Evolutionary conservation across 2,329 filamentous ascomycete genomes (phyloP).

Genomic region (Onygenales sp.): DNA sequence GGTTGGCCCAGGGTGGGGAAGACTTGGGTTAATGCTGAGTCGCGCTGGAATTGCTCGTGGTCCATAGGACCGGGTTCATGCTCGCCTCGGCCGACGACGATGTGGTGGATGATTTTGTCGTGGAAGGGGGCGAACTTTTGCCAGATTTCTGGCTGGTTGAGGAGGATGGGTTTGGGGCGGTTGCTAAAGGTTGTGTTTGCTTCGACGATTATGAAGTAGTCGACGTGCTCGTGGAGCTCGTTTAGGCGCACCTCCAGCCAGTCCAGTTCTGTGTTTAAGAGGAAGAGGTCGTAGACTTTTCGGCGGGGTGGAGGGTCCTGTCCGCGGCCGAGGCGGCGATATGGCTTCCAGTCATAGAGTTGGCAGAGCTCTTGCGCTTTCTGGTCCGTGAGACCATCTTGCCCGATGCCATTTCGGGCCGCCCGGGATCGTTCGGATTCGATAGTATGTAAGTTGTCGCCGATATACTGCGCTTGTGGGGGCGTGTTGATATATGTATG

Average conservation of each 20-base stretch:
- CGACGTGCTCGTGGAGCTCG: slow-evolving; percentile 48
- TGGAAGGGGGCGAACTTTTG: slow-evolving; percentile 43
- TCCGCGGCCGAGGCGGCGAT: background rate
- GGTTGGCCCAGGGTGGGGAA: slow-evolving; percentile 35
- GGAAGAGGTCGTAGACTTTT: slow-evolving; percentile 53
- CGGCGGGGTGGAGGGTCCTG: slow-evolving; percentile 17
- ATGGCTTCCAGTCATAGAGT: background rate
- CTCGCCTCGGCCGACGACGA: slow-evolving; percentile 27
- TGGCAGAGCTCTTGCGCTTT: background rate
- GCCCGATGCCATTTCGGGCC: background rate
- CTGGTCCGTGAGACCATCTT: background rate
- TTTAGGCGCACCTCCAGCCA: slow-evolving; percentile 56
- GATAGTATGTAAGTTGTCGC: background rate
- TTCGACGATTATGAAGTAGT: slow-evolving; percentile 59
- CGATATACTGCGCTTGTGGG: background rate
- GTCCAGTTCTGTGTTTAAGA: slow-evolving; percentile 56
- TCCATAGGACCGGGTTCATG: slow-evolving; percentile 33
- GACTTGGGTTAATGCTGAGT: slow-evolving; percentile 50
- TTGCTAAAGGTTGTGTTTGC: slow-evolving; percentile 50
- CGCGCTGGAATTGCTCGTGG: slow-evolving; percentile 44
- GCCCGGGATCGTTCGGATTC: background rate
- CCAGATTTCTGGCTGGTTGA: slow-evolving; percentile 46
- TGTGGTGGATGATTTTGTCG: slow-evolving; percentile 53
- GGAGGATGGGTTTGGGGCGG: slow-evolving; percentile 38
- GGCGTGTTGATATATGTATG: background rate